Base-by-base conservation (phyloP, 768 basidiomycete species). In the Boletus barrowsii region DNA sequence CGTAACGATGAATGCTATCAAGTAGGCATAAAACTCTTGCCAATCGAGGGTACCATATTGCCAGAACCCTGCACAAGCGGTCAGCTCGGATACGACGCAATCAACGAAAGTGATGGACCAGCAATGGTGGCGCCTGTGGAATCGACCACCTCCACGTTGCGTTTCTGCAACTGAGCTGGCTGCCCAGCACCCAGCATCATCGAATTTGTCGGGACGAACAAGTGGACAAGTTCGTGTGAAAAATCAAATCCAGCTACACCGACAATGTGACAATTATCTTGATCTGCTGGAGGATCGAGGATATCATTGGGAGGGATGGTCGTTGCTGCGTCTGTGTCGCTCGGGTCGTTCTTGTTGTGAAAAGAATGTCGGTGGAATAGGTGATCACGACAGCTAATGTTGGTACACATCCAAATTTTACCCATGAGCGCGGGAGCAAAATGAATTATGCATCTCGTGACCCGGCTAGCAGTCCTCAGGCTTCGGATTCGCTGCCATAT, bases 281-380 rank as follows among this genome's bases (percentile, higher is more conserved):
- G 22, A 22, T 22, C 22, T 22, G 58, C 56, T 42, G 26, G 30
- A 2, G 47, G 56, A 3, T 5, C 52, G 41, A 49, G 18, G 22
- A 22, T 22, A 22, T 22, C 22, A 22, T 22, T 22, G 22, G 22
- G 52, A 52, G 9, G 42, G 30, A 10, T 62, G 18, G 32, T n/a
- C 3, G 5, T 47, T 5, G 43, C 42, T 26, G 44, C 46, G 0
- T 6, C 57, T 3, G 53, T 30, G 11, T 48, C 57, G 4, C 26
- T 60, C 4, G 55, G 42, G 8, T 52, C 41, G 0, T 18, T 42
- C 4, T 45, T 58, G 47, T 26, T 59, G n/a, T 61, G 20, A 33
- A 9, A 9, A 29, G 29, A 29, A 29, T 29, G 29, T 29, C 8
- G 9, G 26, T 26, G 26, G 26, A 26, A 26, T 26, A 26, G 26